Conservation (phyloP, 202 grass and related monocot genomes). For the Digitaria exilis region DNA sequence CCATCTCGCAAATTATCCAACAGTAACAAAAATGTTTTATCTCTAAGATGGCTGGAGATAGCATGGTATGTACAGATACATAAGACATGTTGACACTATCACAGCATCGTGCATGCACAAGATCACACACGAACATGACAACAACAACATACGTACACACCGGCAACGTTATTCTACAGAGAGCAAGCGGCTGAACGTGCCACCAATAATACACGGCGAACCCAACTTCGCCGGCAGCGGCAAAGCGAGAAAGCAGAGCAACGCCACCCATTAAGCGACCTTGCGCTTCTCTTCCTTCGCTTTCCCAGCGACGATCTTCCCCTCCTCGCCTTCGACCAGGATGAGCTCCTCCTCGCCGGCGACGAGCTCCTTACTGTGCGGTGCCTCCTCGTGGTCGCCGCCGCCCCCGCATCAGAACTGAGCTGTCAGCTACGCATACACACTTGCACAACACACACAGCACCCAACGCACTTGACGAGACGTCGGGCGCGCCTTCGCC, state of each 20-base stretch:
- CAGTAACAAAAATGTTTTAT: no score
- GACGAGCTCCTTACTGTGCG: constrained; percentile 62
- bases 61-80: no score
- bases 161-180: neutral
- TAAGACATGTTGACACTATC: neutral
- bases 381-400: neutral
- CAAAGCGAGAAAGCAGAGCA: neutral
- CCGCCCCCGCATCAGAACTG: constrained; percentile 40
- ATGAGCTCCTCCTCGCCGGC: constrained; percentile 61
- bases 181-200: neutral
- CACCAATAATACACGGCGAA: neutral
- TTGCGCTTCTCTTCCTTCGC: constrained; percentile 36
- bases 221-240: neutral
- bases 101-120: neutral
- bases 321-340: neutral
- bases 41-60: no score
- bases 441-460: neutral
- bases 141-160: neutral
- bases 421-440: constrained; percentile 10
- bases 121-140: neutral
- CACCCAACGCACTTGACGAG: accelerated
- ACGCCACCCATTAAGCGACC: neutral
- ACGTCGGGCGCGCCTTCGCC: neutral
- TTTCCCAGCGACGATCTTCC: neutral
- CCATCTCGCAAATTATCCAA: no score